Conservation (phyloP, 495 filamentous ascomycete genomes). For the Aspergillus panamensis region DNA sequence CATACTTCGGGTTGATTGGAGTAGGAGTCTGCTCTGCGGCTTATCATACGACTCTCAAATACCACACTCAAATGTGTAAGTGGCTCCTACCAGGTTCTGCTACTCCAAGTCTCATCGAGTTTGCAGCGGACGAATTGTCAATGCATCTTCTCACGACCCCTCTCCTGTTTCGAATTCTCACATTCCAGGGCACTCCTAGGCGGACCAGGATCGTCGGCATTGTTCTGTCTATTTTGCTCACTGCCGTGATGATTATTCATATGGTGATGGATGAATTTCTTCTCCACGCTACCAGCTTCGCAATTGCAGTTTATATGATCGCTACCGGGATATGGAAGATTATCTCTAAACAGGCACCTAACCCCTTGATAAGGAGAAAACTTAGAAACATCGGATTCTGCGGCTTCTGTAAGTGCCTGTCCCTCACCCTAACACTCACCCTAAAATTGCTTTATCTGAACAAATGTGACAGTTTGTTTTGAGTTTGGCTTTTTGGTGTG, state of each 20-base stretch:
- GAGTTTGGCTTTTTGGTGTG: conserved; percentile 29
- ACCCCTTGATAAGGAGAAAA: conserved; percentile 16
- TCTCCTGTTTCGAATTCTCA: conserved; percentile 30
- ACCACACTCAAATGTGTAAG: conserved; percentile 37
- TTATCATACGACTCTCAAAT: conserved; percentile 36
- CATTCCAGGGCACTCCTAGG: conserved; percentile 22
- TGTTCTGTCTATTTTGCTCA: conserved; percentile 21
- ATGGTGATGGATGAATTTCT: conserved; percentile 35
- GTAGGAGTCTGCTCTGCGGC: conserved; percentile 32
- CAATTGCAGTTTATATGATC: conserved; percentile 25
- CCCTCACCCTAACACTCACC: neutral
- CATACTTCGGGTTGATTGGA: conserved; percentile 31
- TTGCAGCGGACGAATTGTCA: conserved; percentile 32
- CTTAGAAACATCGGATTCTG: conserved; percentile 20
- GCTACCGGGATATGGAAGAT: conserved; percentile 22
- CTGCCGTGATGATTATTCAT: conserved; percentile 31
- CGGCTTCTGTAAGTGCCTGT: conserved; percentile 30
- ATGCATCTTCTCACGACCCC: conserved; percentile 38
- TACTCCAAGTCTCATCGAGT: neutral
- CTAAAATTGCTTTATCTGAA: neutral
- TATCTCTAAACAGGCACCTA: conserved; percentile 21
- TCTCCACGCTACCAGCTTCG: conserved; percentile 28
- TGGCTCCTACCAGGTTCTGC: too few relatives aligned
- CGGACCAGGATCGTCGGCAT: conserved; percentile 17
- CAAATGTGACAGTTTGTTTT: conserved; percentile 26